These are phyloP conservation scores for Phyllosticta capitalensis DNA, from an alignment of 2,329 filamentous ascomycete genomes.

Conservation along the genomic window DNA sequence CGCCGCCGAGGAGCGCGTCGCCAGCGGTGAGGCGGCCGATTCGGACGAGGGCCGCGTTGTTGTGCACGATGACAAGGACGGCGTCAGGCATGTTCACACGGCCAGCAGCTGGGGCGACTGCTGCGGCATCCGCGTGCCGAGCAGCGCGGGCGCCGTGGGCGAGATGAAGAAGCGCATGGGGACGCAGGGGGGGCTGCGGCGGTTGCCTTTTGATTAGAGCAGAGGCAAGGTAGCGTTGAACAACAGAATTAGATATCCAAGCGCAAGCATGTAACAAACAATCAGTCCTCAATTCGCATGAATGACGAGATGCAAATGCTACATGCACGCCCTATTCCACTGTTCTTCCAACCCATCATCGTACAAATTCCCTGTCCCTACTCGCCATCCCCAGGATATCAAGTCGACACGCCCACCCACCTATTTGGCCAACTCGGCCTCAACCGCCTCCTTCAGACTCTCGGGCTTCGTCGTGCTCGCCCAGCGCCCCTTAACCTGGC, in stretches of 20 bases:
- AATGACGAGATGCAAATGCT: not conserved
- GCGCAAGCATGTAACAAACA: too few relatives aligned
- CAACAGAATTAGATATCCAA: not conserved
- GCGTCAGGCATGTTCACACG: constrained; percentile 61
- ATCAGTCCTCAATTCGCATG: not conserved
- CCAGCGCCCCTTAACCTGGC: constrained; percentile 77
- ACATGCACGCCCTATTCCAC: not conserved
- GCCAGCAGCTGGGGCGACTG: constrained; percentile 78
- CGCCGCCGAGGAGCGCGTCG: constrained; percentile 28
- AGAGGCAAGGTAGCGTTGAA: not conserved
- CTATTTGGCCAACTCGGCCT: constrained; percentile 52
- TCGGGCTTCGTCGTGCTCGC: constrained; percentile 83
- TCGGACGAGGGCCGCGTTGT: constrained; percentile 43
- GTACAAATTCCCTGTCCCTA: not conserved
- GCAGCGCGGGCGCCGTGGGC: constrained; percentile 80
- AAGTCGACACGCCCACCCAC: not conserved
- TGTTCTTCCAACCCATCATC: not conserved
- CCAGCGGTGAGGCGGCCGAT: constrained; percentile 27
- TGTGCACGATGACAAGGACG: constrained; percentile 51
- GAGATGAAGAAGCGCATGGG: constrained; percentile 70
- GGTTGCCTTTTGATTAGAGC: constrained; percentile 68
- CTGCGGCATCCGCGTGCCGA: constrained; percentile 95
- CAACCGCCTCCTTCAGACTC: constrained; percentile 61
- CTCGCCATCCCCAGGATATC: constrained; percentile 3
- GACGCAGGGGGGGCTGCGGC: constrained; percentile 50